These are phyloP conservation scores for Pulicaria dysenterica DNA, from an alignment of 129 eudicot species.

Conservation along the genomic window DNA sequence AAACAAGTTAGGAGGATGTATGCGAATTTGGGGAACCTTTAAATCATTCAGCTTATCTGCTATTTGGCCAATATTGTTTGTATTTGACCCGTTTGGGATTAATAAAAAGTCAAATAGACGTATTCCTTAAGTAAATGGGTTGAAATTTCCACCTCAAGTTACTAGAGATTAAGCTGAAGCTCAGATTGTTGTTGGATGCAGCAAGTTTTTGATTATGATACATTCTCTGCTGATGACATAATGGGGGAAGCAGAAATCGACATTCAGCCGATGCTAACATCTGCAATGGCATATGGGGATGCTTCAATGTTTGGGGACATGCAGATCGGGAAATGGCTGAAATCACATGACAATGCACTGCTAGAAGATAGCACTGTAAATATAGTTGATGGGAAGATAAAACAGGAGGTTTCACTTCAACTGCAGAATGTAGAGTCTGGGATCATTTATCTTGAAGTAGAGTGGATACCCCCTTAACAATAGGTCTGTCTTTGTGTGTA, in stretches of 20 bases:
- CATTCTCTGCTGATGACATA: constrained; percentile 89
- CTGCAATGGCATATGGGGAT: constrained; percentile 78
- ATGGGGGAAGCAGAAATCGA: constrained; percentile 93
- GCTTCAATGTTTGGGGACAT: constrained; percentile 67
- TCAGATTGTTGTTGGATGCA: constrained; percentile 26
- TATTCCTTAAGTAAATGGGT: not conserved
- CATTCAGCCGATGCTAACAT: constrained; percentile 78
- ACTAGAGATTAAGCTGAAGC: not conserved
- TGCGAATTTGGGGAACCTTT: not conserved
- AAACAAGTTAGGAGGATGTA: no score
- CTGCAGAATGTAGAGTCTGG: constrained; percentile 94
- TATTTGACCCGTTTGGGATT: not conserved
- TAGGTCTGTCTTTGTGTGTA: constrained; percentile 27
- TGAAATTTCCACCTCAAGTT: not conserved
- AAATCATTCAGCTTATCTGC: not conserved
- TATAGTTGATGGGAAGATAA: constrained; percentile 78
- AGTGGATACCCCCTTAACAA: constrained; percentile 71
- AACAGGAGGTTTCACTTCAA: constrained; percentile 66
- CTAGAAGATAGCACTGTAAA: constrained; percentile 77
- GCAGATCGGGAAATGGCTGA: constrained; percentile 92
- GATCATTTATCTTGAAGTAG: constrained; percentile 64
- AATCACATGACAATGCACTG: constrained; percentile 73
- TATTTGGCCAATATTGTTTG: not conserved
- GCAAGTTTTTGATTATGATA: constrained; percentile 87
- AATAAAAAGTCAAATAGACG: not conserved